A percentile compares a stretch with the other conserved stretches of the same genome.
phyloP scores from a whole-genome alignment of 768 basidiomycete genomes.

The Leccinum disarticulatum region DNA sequence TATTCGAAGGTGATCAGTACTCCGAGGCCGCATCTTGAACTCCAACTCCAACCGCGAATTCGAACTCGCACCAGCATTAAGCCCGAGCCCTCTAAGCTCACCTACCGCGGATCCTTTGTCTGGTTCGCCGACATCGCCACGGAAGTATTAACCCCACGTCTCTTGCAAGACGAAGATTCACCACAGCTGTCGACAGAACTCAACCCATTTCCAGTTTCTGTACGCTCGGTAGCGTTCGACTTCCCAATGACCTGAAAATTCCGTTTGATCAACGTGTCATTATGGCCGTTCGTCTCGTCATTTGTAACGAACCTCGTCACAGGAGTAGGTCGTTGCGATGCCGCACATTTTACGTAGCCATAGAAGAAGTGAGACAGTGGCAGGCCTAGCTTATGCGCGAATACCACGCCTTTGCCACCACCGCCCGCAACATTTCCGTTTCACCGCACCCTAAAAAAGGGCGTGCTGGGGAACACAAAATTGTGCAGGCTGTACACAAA shows the following conservation, averaged over 20 bases:
- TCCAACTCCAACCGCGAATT: not conserved
- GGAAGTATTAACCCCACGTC: not conserved
- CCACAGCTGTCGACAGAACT: not conserved
- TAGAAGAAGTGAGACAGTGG: not conserved
- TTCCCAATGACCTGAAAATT: not conserved
- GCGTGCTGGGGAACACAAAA: constrained; percentile 15
- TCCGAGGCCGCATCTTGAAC: not conserved
- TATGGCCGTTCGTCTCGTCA: constrained; percentile 2
- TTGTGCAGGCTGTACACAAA: constrained; percentile 4
- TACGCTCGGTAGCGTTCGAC: not conserved
- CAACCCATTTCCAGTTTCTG: not conserved
- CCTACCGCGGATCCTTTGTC: not conserved
- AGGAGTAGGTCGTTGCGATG: too few species aligned
- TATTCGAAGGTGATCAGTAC: not conserved
- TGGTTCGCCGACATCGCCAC: not conserved
- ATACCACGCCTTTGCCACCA: not conserved
- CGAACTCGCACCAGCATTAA: not conserved
- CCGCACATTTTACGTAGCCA: not conserved
- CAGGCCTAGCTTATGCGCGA: not conserved
- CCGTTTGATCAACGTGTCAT: not conserved
- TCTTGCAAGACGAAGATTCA: not conserved
- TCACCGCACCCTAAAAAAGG: constrained; percentile 16
- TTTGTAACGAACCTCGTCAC: constrained; percentile 1
- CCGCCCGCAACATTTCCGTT: constrained; percentile 7
- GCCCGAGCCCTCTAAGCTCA: not conserved